Evolutionary conservation across 192 early-diverging fungal genomes (phyloP), one percentile per base, ranked within the genome.

Genomic region (Kickxella alabastrina): DNA sequence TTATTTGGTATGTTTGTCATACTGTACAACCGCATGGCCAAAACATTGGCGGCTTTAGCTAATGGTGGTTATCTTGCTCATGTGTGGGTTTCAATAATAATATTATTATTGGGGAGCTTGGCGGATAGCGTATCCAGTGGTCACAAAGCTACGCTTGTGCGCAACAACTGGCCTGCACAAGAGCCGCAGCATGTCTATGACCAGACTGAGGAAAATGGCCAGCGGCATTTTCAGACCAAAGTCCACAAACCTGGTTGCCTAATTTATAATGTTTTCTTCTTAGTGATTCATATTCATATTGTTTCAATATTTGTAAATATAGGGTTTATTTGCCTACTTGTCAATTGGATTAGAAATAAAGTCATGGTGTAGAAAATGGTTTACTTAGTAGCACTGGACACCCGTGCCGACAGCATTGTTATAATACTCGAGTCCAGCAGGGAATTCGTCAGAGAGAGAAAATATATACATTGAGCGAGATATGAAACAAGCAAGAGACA

Each of bases 401-500:
- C 60, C 55, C 10, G 55, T 59, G 55, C 47, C 47, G 55, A 46
- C 54, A 29, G 49, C 51, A 37, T 74, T 74, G 59, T 74, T 74
- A 18, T 66, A 51, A 55, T 64, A 74, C 52, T 70, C 63, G 54
- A 70, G 55, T 37, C 46, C 52, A 19, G 31, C 19, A 12, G 68
- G 68, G 68, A 59, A 70, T 26, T 18, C 31, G n/a, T 41, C 3
- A 41, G 18, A 17, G 15, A 22, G 39, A 4, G 18, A 22, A 41
- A 41, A 41, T 41, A 21, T 41, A 5, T 41, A 18, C 6, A 39
- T 39, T 0, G 43, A 21, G 24, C 10, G 6, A 43, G 42, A 44
- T n/a, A 42, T 17, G 40, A 38, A 38, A 38, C 36, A 38, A 38
- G 36, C 36, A 38, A 4, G 6, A 17, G 13, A n/a, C n/a, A n/a